A percentile compares a stretch with the other conserved stretches of the same genome.
Evolutionary conservation across 2,329 filamentous ascomycete species (phyloP).

Genomic region (Trichophaea hybrida): DNA sequence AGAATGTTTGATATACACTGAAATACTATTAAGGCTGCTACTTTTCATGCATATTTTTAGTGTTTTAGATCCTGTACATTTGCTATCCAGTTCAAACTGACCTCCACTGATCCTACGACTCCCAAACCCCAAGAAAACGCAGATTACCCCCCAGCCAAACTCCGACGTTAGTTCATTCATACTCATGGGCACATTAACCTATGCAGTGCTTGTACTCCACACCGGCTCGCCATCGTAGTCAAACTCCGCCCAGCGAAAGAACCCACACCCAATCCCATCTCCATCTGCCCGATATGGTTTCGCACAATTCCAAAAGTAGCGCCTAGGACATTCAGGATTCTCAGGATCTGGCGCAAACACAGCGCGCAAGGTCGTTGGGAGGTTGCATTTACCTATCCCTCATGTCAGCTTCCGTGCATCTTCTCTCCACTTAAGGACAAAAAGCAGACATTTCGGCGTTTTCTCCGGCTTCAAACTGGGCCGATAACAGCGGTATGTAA

Average conservation of each 20-base stretch:
- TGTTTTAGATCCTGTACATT: too few species aligned
- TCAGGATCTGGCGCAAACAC: conserved; percentile 44
- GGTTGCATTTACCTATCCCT: conserved; percentile 1
- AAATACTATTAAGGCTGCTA: too few species aligned
- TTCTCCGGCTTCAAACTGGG: conserved; percentile 58
- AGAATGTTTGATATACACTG: too few species aligned
- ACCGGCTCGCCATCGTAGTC: conserved; percentile 71
- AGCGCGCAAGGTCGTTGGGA: conserved; percentile 45
- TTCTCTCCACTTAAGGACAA: conserved; percentile 41
- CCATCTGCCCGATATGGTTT: conserved; percentile 53
- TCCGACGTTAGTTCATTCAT: too few species aligned
- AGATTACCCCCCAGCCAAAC: too few species aligned
- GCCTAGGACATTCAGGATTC: conserved; percentile 60
- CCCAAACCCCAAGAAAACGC: too few species aligned
- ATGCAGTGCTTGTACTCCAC: conserved; percentile 34
- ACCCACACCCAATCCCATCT: conserved; percentile 45
- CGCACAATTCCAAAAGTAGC: conserved; percentile 92
- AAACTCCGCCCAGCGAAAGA: conserved; percentile 77
- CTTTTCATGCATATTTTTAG: too few species aligned
- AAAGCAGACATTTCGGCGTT: conserved; percentile 67
- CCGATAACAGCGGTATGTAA: conserved; percentile 85
- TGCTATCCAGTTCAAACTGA: too few species aligned
- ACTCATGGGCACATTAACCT: too few species aligned
- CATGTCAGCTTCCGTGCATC: too few species aligned
- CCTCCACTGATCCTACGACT: too few species aligned